A percentile compares a stretch with the other conserved stretches of the same genome.
Evolutionary conservation across 352 stramenopile species (phyloP).

Genomic region (Pythium sukuiense): DNA sequence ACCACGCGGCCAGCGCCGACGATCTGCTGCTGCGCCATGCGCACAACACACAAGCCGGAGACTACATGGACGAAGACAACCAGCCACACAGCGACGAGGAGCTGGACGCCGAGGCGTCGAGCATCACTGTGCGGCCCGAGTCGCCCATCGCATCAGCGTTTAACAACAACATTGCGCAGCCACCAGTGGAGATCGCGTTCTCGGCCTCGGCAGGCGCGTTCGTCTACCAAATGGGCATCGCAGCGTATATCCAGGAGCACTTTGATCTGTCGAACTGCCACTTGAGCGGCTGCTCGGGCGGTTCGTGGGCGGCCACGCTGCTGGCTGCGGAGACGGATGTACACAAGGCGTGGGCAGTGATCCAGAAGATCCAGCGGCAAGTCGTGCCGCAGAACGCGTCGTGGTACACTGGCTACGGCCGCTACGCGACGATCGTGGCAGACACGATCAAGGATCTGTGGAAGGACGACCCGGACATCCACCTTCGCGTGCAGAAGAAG

Average conservation of each 20-base stretch:
- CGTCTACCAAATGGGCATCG: conserved; percentile 74
- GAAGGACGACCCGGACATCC: conserved; percentile 50
- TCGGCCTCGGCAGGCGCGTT: conserved; percentile 67
- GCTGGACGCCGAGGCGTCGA: conserved; percentile 23
- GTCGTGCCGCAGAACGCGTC: conserved; percentile 37
- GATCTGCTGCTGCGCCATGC: conserved; percentile 17
- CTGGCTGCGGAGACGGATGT: conserved; percentile 55
- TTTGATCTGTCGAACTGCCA: conserved; percentile 48
- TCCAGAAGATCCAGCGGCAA: conserved; percentile 49
- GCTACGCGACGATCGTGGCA: conserved; percentile 53
- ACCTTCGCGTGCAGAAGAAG: conserved; percentile 39
- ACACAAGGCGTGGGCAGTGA: conserved; percentile 45
- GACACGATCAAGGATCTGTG: conserved; percentile 56
- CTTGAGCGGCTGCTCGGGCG: conserved; percentile 44
- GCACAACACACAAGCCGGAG: conserved; percentile 15
- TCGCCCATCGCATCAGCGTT: not conserved
- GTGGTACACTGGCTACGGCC: conserved; percentile 71
- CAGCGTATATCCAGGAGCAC: conserved; percentile 66
- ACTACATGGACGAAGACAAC: not conserved
- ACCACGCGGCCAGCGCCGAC: conserved; percentile 28
- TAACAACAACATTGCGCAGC: not conserved
- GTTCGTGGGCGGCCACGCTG: conserved; percentile 41
- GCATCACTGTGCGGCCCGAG: conserved; percentile 15
- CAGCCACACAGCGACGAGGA: conserved; percentile 41
- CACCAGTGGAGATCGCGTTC: conserved; percentile 63